Evolutionary conservation across 352 stramenopile species (phyloP), one percentile per base, ranked within the genome.

Genomic region (Pythium aphanidermatum): DNA sequence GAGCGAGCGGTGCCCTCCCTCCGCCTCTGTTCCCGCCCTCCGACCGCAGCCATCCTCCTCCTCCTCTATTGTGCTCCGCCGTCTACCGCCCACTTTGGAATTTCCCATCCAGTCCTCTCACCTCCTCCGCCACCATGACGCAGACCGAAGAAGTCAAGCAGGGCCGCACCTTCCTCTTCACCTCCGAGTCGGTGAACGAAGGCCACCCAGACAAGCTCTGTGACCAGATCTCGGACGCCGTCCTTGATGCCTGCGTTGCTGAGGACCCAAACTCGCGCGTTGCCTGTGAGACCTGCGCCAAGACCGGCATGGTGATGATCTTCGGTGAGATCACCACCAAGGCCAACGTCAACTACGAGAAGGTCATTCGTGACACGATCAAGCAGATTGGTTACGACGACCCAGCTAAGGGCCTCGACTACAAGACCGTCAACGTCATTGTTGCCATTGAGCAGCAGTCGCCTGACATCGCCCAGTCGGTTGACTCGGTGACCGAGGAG

Each of bases 251-350:
- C 42, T 99, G 96, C 74, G 74, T 99, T 37, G 77, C 80, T n/a
- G 92, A 98, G 63, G 96, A 99, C 74, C 95, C 96, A 44, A 92
- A 97, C 66, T 98, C 95, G 55, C 96, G 97, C 65, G 96, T 99
- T 32, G 96, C 96, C 23, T 98, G 95, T 55, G 97, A 99, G 79
- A 99, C 96, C 25, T 98, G 95, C 74, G 96, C 91, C 60, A 99
- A 99, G 85, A 99, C 96, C 3, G 96, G 95, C 64, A 99, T 99
- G 86, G 95, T 99, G 54, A 99, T 99, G 95, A 98, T 99, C 63
- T 99, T 99, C 64, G 97, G 97, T 51, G 96, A 99, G 83, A 99
- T 99, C 71, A 98, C 95, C 54, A 99, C 96, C 45, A 97, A 96
- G 60, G 95, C 96, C 43, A 98, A 95, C 33, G 95, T 99, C 34